phyloP scores from a whole-genome alignment of 2,329 filamentous ascomycete species.

The Aspergillus novofumigatus region DNA sequence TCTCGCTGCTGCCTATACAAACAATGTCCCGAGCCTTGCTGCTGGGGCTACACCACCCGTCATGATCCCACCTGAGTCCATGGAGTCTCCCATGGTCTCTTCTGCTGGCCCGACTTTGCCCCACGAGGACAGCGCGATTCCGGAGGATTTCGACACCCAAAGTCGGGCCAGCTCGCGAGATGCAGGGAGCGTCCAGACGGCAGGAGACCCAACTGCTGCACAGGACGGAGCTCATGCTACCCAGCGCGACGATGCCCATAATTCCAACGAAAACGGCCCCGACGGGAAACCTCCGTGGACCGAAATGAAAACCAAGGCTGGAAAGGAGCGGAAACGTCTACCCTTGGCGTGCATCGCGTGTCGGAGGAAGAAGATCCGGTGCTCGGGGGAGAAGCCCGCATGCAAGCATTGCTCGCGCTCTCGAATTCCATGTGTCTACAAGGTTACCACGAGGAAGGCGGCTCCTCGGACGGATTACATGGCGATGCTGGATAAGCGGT shows the following conservation, averaged over 20 bases:
- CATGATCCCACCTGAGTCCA: conserved; percentile 36
- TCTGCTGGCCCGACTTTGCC: conserved; percentile 20
- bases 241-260: conserved; percentile 19
- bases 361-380: conserved; percentile 94
- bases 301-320: conserved; percentile 83
- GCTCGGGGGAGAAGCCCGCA: conserved; percentile 93
- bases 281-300: conserved; percentile 65
- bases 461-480: conserved; percentile 96
- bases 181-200: conserved; percentile 24
- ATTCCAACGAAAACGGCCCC: conserved; percentile 40
- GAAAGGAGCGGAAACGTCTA: conserved; percentile 89
- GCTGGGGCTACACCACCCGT: conserved; percentile 35
- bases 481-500: conserved; percentile 94
- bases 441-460: conserved; percentile 89
- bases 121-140: conserved; percentile 23
- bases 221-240: conserved; percentile 16
- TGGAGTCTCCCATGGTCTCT: conserved; percentile 27
- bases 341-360: conserved; percentile 95
- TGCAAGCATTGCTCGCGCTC: conserved; percentile 95
- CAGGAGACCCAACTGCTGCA: conserved; percentile 18
- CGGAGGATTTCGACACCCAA: conserved; percentile 32
- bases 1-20: conserved; percentile 14
- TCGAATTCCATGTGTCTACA: conserved; percentile 94
- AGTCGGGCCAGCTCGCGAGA: conserved; percentile 36
- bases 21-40: conserved; percentile 31